These are phyloP conservation scores for Pelargonium fulgidum DNA, from an alignment of 441 rosid genomes.

Conservation along the genomic window DNA sequence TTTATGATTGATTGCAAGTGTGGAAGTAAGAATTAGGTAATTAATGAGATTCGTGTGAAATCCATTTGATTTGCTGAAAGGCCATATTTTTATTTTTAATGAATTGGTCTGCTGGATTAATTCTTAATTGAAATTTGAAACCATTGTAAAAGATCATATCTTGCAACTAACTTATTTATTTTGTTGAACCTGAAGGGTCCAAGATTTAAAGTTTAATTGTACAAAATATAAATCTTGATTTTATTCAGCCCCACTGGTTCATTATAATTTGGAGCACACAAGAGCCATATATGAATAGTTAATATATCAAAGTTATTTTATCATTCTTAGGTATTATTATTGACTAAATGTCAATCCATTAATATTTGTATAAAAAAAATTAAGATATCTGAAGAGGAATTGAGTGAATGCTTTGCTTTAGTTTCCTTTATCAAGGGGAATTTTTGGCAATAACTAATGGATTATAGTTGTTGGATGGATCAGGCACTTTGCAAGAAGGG, in stretches of 20 bases:
- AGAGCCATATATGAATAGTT: background rate
- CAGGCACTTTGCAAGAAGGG: conserved; percentile 75
- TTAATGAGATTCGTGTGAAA: background rate
- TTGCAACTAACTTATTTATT: no score
- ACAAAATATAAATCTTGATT: no score
- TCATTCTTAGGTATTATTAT: background rate
- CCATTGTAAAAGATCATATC: no score
- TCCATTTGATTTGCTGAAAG: background rate
- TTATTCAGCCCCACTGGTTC: no score
- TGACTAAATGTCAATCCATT: background rate
- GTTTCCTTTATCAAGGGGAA: background rate
- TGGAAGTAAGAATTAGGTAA: no score
- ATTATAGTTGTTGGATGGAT: conserved; percentile 18
- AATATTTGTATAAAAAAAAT: background rate
- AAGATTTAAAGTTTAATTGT: no score
- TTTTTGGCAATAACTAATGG: conserved; percentile 11
- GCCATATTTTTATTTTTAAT: background rate
- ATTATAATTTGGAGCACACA: background rate
- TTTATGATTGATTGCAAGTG: background rate
- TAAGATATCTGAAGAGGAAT: background rate
- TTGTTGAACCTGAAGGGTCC: no score
- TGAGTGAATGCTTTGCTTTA: background rate
- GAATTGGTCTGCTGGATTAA: no score
- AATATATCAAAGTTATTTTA: background rate
- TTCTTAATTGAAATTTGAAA: no score